Evolutionary conservation across 176 grass and related monocot genomes (phyloP).

Genomic region (Phoenix dactylifera): DNA sequence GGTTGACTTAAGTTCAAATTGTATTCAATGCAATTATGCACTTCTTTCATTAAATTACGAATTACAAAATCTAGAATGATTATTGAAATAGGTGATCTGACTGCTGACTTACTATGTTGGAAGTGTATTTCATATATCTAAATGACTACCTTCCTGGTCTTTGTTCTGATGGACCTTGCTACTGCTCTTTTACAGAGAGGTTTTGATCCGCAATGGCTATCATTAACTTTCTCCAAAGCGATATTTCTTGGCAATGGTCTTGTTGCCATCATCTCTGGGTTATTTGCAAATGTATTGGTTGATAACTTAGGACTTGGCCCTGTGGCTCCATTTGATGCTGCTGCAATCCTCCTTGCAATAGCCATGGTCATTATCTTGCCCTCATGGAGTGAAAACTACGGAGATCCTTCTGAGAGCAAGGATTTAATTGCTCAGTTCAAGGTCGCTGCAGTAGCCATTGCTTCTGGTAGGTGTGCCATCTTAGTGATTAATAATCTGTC

Average conservation of each 20-base stretch:
- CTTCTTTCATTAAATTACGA: too few relatives aligned
- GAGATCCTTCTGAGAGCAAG: constrained; percentile 84
- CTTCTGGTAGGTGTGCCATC: constrained; percentile 51
- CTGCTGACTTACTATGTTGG: not conserved
- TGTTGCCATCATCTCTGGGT: constrained; percentile 64
- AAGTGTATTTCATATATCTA: not conserved
- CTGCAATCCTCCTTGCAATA: constrained; percentile 79
- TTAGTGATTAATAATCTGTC: not conserved
- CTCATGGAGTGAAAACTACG: constrained; percentile 89
- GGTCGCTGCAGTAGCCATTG: constrained; percentile 80
- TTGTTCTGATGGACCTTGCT: constrained; percentile 16
- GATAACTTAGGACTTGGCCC: constrained; percentile 88
- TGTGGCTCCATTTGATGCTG: constrained; percentile 93
- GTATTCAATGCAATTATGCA: too few relatives aligned
- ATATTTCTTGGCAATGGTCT: constrained; percentile 99
- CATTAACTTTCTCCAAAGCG: constrained; percentile 93
- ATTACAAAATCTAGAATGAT: too few relatives aligned
- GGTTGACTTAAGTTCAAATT: too few relatives aligned
- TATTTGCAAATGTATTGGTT: constrained; percentile 72
- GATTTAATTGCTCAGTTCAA: constrained; percentile 78
- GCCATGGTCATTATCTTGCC: constrained; percentile 86
- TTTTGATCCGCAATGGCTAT: constrained; percentile 95
- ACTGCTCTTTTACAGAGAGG: constrained; percentile 56
- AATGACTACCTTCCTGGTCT: not conserved
- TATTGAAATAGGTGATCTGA: too few relatives aligned